These are phyloP conservation scores for Pleurotus giganteus DNA, from an alignment of 768 basidiomycete species.

Conservation along the genomic window DNA sequence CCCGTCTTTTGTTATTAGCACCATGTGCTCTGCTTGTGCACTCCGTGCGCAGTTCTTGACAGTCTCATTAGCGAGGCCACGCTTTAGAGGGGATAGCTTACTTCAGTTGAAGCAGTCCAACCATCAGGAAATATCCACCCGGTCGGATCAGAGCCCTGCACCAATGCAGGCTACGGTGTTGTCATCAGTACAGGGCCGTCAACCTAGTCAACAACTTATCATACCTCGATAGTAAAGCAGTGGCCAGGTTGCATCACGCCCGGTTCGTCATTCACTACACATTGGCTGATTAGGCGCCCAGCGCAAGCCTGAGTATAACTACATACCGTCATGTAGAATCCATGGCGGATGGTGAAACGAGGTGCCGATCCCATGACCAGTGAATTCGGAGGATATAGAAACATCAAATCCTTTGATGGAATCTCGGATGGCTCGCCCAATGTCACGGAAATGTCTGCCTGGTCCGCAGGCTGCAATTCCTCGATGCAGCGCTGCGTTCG, in stretches of 20 bases:
- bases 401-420: slow-evolving; percentile 31
- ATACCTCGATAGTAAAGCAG: slow-evolving; percentile 90
- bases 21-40: slow-evolving; percentile 87
- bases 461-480: slow-evolving; percentile 79
- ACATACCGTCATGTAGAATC: slow-evolving; percentile 75
- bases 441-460: slow-evolving; percentile 61
- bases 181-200: background rate
- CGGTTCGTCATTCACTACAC: slow-evolving; percentile 78
- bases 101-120: slow-evolving; percentile 92
- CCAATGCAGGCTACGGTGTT: slow-evolving; percentile 64
- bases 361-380: slow-evolving; percentile 85
- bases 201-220: slow-evolving; percentile 4
- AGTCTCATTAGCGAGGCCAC: background rate
- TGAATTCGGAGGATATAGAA: slow-evolving; percentile 68
- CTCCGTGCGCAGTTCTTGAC: slow-evolving; percentile 73
- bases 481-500: slow-evolving; percentile 61
- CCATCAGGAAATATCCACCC: slow-evolving; percentile 87
- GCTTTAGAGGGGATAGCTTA: slow-evolving; percentile 24
- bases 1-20: slow-evolving; percentile 36
- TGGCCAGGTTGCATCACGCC: slow-evolving; percentile 82
- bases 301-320: background rate
- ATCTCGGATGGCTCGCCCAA: slow-evolving; percentile 64
- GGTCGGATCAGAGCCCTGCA: slow-evolving; percentile 68
- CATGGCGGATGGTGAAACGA: slow-evolving; percentile 81
- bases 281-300: background rate